phyloP scores from a whole-genome alignment of 2,329 filamentous ascomycete genomes.

The Ilyonectria sp. region DNA sequence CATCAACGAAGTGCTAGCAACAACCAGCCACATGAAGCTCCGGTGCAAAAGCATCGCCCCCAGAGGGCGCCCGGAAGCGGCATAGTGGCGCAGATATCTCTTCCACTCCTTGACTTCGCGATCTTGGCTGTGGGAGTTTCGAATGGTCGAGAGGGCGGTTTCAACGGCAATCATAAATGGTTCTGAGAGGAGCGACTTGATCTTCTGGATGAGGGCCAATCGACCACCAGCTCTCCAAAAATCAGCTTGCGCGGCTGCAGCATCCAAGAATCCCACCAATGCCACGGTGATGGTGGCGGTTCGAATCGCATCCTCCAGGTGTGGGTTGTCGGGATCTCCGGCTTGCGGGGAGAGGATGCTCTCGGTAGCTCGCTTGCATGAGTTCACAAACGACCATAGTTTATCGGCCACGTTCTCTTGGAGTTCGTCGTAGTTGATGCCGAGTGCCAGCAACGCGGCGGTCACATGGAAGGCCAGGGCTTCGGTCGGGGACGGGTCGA shows the following conservation, averaged over 20 bases:
- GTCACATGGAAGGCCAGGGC: conserved; percentile 84
- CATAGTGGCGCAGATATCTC: conserved; percentile 86
- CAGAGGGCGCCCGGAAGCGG: conserved; percentile 82
- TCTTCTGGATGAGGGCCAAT: conserved; percentile 78
- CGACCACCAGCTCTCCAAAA: conserved; percentile 87
- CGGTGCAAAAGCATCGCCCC: conserved; percentile 93
- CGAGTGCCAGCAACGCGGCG: conserved; percentile 85
- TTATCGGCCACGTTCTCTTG: conserved; percentile 76
- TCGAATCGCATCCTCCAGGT: conserved; percentile 76
- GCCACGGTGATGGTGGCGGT: conserved; percentile 86
- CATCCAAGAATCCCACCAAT: conserved; percentile 91
- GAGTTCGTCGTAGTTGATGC: conserved; percentile 79
- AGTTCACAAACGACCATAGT: conserved; percentile 80
- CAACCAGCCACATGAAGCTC: conserved; percentile 88
- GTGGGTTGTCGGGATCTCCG: conserved; percentile 70
- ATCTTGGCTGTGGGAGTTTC: conserved; percentile 80
- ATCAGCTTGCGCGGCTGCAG: conserved; percentile 81
- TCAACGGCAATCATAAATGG: conserved; percentile 89
- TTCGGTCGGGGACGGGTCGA: conserved; percentile 93
- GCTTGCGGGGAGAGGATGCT: conserved; percentile 67
- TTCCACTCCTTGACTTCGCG: conserved; percentile 87
- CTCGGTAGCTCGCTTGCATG: conserved; percentile 76
- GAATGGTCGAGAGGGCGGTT: conserved; percentile 90
- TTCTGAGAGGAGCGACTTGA: conserved; percentile 85
- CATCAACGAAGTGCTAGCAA: conserved; percentile 82